phyloP scores from a whole-genome alignment of 73 alveolate genomes.

The Symbiodinium natans region DNA sequence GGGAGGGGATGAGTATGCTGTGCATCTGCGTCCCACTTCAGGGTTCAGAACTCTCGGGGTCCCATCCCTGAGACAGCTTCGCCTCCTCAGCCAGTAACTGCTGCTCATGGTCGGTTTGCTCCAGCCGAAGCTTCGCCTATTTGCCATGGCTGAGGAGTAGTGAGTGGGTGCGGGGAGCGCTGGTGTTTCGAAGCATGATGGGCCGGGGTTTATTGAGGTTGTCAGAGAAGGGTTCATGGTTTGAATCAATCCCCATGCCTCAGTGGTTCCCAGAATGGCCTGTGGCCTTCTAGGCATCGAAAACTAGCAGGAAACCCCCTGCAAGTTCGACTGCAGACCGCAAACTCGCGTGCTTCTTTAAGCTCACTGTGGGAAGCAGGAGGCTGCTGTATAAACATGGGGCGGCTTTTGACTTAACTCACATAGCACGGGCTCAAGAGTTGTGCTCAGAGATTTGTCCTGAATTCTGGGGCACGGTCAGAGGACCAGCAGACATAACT shows the following conservation, averaged over 20 bases:
- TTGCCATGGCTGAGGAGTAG: background rate
- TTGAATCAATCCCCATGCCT: background rate
- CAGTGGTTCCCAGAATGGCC: background rate
- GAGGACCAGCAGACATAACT: background rate
- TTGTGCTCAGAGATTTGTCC: background rate
- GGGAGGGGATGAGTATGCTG: background rate
- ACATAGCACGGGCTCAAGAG: background rate
- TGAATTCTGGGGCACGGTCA: background rate
- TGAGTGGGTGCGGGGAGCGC: background rate
- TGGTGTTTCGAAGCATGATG: background rate
- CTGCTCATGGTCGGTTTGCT: slow-evolving; percentile 82
- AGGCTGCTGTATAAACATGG: background rate
- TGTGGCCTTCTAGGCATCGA: background rate
- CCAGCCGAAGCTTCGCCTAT: slow-evolving; percentile 82
- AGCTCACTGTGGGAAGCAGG: no score
- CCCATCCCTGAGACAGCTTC: no score
- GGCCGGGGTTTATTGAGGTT: background rate
- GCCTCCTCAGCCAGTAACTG: slow-evolving; percentile 62
- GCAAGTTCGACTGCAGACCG: background rate
- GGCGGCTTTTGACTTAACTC: background rate
- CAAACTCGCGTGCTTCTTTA: no score
- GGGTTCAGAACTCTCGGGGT: no score
- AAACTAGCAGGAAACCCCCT: background rate
- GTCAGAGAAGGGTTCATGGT: background rate
- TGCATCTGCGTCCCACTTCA: background rate